Evolutionary conservation across 2,329 filamentous ascomycete genomes (phyloP).

Genomic region (Hypomyces rosellus): DNA sequence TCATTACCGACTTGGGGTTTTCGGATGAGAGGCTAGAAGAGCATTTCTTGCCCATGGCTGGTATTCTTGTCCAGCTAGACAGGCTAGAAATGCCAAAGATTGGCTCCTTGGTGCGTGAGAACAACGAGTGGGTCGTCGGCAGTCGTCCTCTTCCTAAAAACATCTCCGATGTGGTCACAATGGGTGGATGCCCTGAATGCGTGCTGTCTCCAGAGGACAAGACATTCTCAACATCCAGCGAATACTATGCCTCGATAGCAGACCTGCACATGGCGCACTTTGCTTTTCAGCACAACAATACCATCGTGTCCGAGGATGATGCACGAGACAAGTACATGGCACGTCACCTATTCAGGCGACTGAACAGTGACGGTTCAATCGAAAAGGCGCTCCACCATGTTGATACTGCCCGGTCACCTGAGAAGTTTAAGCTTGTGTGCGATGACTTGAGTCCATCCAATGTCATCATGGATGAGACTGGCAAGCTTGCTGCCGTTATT

Average conservation of each 20-base stretch:
- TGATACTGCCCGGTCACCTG: neutral
- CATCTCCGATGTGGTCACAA: slow-evolving; percentile 27
- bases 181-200: slow-evolving; percentile 14
- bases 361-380: slow-evolving; percentile 12
- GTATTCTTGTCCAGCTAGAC: slow-evolving; percentile 35
- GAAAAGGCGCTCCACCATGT: slow-evolving; percentile 9
- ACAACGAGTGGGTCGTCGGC: slow-evolving; percentile 21
- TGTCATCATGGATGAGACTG: slow-evolving; percentile 24
- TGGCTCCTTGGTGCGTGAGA: slow-evolving; percentile 27
- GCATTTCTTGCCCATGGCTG: slow-evolving; percentile 35
- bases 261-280: slow-evolving; percentile 33
- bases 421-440: slow-evolving; percentile 7
- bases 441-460: slow-evolving; percentile 25
- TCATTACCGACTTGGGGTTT: slow-evolving; percentile 19
- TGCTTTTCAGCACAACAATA: slow-evolving; percentile 31
- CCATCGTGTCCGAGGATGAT: slow-evolving; percentile 24
- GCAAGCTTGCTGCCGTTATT: slow-evolving; percentile 27
- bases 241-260: slow-evolving; percentile 29
- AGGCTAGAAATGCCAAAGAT: slow-evolving; percentile 29
- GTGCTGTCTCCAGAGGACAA: slow-evolving; percentile 17
- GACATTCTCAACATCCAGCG: slow-evolving; percentile 22
- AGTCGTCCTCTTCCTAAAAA: slow-evolving; percentile 30
- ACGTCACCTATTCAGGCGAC: slow-evolving; percentile 27
- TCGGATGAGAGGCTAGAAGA: slow-evolving; percentile 25
- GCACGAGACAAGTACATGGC: slow-evolving; percentile 28